Conservation (phyloP, 306 rosid species). For the Erythrophleum fordii region DNA sequence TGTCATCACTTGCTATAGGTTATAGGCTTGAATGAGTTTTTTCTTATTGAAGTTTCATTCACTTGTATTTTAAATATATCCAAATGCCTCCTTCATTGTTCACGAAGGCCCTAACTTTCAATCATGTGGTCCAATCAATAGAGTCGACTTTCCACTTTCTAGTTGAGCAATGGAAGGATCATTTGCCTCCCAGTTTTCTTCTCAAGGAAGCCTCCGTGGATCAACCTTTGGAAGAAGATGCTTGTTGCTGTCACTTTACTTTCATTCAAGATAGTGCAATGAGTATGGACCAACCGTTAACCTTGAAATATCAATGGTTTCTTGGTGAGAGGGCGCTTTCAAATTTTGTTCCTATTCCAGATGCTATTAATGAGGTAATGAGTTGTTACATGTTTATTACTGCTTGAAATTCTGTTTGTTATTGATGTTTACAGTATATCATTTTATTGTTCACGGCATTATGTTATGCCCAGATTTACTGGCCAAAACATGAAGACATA, state of each 20-base stretch:
- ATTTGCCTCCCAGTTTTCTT: constrained; percentile 67
- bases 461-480: constrained; percentile 65
- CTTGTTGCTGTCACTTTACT: constrained; percentile 81
- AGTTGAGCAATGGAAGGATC: constrained; percentile 87
- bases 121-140: constrained; percentile 39
- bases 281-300: constrained; percentile 52
- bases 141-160: constrained; percentile 87
- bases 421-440: background rate
- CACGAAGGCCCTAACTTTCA: constrained; percentile 4
- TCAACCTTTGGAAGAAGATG: constrained; percentile 88
- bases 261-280: constrained; percentile 61
- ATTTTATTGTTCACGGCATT: constrained; percentile 28
- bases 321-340: constrained; percentile 74
- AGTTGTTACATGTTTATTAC: constrained; percentile 27
- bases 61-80: constrained; percentile 3
- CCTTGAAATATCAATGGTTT: constrained; percentile 90
- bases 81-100: background rate
- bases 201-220: constrained; percentile 85
- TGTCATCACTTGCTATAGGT: background rate
- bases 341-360: constrained; percentile 66
- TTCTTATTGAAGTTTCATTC: background rate
- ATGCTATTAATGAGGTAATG: constrained; percentile 83
- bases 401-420: constrained; percentile 32
- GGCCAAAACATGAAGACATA: constrained; percentile 89
- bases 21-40: background rate